phyloP scores from a whole-genome alignment of 768 basidiomycete genomes.

The Boletus barrowsii region DNA sequence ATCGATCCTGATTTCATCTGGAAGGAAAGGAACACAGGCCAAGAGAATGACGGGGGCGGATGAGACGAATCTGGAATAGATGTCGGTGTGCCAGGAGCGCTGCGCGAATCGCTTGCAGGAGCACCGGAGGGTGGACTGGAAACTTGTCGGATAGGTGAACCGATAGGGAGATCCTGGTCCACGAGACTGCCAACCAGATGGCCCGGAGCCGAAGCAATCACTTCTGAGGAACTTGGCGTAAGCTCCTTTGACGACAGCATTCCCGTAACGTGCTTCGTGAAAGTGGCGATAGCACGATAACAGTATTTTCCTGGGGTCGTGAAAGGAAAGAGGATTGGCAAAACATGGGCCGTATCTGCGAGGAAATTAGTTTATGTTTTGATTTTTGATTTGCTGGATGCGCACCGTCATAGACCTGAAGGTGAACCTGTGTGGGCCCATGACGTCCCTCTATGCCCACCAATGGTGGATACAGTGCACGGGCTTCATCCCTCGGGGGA shows the following conservation, averaged over 20 bases:
- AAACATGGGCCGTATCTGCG: constrained; percentile 66
- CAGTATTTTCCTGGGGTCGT: constrained; percentile 79
- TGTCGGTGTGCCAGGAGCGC: neutral
- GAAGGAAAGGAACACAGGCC: constrained; percentile 11
- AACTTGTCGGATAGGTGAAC: neutral
- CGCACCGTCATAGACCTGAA: constrained; percentile 88
- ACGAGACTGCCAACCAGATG: constrained; percentile 1
- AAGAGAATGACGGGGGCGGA: constrained; percentile 10
- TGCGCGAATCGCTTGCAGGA: neutral
- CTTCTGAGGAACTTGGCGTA: constrained; percentile 11
- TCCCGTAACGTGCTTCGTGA: constrained; percentile 64
- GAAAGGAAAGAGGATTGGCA: constrained; percentile 73
- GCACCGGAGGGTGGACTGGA: constrained; percentile 1
- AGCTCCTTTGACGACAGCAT: constrained; percentile 25
- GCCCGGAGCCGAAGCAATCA: neutral
- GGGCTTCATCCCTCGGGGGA: constrained; percentile 43
- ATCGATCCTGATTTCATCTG: constrained; percentile 15
- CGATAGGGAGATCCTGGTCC: neutral
- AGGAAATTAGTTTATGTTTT: constrained; percentile 4
- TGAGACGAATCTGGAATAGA: neutral
- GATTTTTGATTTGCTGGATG: constrained; percentile 19
- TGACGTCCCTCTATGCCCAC: constrained; percentile 50
- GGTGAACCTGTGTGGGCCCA: constrained; percentile 77
- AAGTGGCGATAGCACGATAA: constrained; percentile 72
- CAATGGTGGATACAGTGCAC: constrained; percentile 54